Evolutionary conservation across 2,329 filamentous ascomycete species (phyloP).

Genomic region (Tolypocladium nubicola): DNA sequence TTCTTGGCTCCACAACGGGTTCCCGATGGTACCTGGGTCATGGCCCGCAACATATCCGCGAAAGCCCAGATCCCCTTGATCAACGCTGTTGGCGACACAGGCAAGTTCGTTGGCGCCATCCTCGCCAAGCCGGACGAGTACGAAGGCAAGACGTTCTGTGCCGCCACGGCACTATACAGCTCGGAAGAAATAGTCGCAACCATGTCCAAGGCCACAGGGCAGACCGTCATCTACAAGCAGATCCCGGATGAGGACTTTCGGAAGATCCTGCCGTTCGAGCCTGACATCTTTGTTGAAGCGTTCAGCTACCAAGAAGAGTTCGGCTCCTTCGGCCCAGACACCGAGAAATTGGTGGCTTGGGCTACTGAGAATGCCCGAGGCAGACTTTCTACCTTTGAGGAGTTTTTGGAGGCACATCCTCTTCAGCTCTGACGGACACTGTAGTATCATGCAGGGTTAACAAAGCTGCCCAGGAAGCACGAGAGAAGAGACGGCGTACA

Average conservation of each 20-base stretch:
- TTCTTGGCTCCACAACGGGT: conserved; percentile 17
- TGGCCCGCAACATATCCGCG: conserved; percentile 9
- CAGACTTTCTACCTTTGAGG: conserved; percentile 10
- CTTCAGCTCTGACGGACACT: background rate
- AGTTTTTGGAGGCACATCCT: conserved; percentile 7
- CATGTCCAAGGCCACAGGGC: conserved; percentile 28
- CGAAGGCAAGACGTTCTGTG: conserved; percentile 31
- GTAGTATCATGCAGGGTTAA: background rate
- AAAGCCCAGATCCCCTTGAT: conserved; percentile 29
- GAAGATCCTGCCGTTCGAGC: conserved; percentile 3
- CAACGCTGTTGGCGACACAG: conserved; percentile 31
- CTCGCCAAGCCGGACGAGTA: conserved; percentile 30
- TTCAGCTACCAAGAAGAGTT: conserved; percentile 8
- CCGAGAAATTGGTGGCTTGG: conserved; percentile 10
- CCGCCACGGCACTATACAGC: conserved; percentile 26
- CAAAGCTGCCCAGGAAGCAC: no score
- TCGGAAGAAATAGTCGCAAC: conserved; percentile 26
- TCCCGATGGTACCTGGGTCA: conserved; percentile 17
- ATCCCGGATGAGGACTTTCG: conserved; percentile 9
- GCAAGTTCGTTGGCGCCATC: conserved; percentile 29
- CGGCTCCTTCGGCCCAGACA: conserved; percentile 11
- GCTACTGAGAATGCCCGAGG: conserved; percentile 9
- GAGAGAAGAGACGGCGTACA: no score
- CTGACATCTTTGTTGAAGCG: conserved; percentile 5
- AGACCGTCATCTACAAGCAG: conserved; percentile 16